These are phyloP conservation scores for Talaromyces marneffei DNA, from an alignment of 2,329 filamentous ascomycete genomes.

Conservation along the genomic window DNA sequence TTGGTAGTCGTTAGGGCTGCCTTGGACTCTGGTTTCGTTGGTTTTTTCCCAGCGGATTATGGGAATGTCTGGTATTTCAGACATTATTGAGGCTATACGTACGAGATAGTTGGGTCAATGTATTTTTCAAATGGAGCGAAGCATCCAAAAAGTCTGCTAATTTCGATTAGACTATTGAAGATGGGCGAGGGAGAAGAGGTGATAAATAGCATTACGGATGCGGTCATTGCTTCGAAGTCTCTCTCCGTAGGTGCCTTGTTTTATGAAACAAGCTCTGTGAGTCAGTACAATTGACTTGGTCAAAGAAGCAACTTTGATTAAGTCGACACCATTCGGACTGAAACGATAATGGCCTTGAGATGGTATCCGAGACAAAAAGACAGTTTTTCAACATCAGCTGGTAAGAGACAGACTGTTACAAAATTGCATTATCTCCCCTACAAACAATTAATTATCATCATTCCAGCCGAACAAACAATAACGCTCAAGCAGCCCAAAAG, in stretches of 20 bases:
- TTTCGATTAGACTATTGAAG: background rate
- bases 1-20: background rate
- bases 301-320: background rate
- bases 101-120: background rate
- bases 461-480: background rate
- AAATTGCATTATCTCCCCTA: too few relatives aligned
- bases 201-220: background rate
- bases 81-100: background rate
- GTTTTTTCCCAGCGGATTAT: background rate
- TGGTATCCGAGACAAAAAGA: background rate
- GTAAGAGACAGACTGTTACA: background rate
- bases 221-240: background rate
- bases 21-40: background rate
- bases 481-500: conserved; percentile 28
- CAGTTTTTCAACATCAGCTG: background rate
- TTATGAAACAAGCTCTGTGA: background rate
- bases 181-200: background rate
- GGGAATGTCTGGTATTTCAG: background rate
- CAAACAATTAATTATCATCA: background rate
- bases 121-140: background rate
- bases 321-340: background rate
- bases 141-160: background rate
- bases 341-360: background rate
- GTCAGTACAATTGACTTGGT: background rate
- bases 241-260: background rate